A percentile compares a stretch with the other conserved stretches of the same genome.
These are phyloP conservation scores for Skeletonema marinoi DNA, from an alignment of 108 stramenopile genomes.

Conservation along the genomic window DNA sequence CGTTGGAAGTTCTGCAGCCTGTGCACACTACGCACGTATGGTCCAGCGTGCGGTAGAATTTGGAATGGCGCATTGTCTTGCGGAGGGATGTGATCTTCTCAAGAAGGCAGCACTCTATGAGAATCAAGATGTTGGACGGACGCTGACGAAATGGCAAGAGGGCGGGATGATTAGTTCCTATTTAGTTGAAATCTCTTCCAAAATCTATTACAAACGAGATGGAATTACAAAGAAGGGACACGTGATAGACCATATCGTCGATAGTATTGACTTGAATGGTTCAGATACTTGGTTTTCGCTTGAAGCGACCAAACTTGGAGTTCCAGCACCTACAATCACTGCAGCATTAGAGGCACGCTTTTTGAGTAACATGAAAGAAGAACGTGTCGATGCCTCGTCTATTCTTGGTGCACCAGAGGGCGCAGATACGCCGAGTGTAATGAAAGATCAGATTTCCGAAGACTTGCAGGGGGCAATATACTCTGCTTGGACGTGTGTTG, in stretches of 20 bases:
- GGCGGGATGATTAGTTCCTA: slow-evolving; percentile 62
- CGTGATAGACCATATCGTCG: slow-evolving; percentile 76
- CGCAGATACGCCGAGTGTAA: slow-evolving; percentile 58
- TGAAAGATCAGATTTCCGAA: slow-evolving; percentile 78
- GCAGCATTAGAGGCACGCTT: slow-evolving; percentile 90
- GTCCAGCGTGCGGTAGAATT: slow-evolving; percentile 95
- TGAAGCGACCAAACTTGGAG: slow-evolving; percentile 83
- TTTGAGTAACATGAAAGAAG: slow-evolving; percentile 75
- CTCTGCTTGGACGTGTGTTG: slow-evolving; percentile 89
- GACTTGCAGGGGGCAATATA: slow-evolving; percentile 89
- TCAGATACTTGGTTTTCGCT: slow-evolving; percentile 90
- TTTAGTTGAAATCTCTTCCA: slow-evolving; percentile 84
- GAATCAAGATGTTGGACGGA: slow-evolving; percentile 79
- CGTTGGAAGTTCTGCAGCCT: slow-evolving; percentile 47
- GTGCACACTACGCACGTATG: slow-evolving; percentile 77
- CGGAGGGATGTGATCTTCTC: slow-evolving; percentile 86
- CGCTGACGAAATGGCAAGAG: slow-evolving; percentile 84
- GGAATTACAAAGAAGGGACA: slow-evolving; percentile 61
- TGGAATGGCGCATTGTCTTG: slow-evolving; percentile 88
- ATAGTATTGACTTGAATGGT: slow-evolving; percentile 87
- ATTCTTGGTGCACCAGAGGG: slow-evolving; percentile 66
- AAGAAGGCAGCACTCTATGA: slow-evolving; percentile 60
- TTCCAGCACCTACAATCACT: slow-evolving; percentile 81
- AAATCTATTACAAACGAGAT: slow-evolving; percentile 80
- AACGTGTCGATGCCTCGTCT: slow-evolving; percentile 64